These are phyloP conservation scores for Oryza nivara DNA, from an alignment of 176 grass and related monocot species.

Conservation along the genomic window DNA sequence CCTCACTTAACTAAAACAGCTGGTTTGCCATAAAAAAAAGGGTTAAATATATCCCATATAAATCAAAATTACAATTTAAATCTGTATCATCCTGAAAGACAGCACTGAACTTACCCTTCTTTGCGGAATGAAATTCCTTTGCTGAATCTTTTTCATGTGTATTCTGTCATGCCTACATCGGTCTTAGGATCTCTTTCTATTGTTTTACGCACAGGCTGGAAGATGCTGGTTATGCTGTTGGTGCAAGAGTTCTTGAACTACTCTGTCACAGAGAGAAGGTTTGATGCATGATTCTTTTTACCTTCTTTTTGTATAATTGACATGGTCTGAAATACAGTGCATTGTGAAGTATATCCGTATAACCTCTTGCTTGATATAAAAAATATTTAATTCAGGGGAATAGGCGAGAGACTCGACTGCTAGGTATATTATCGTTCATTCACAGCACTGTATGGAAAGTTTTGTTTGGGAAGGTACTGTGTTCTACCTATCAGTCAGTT, in stretches of 20 bases:
- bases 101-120: background rate
- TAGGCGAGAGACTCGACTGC: slow-evolving; percentile 82
- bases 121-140: slow-evolving; percentile 15
- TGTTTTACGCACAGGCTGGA: slow-evolving; percentile 63
- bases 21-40: slow-evolving; percentile 29
- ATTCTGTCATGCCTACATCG: background rate
- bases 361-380: slow-evolving; percentile 9
- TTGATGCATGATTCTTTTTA: background rate
- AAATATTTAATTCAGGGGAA: slow-evolving; percentile 74
- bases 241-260: slow-evolving; percentile 95
- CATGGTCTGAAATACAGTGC: background rate
- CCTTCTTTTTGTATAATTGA: background rate
- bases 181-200: slow-evolving; percentile 26
- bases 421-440: slow-evolving; percentile 92
- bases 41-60: background rate
- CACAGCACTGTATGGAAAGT: slow-evolving; percentile 99
- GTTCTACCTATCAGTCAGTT: slow-evolving; percentile 26
- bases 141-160: slow-evolving; percentile 25
- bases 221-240: slow-evolving; percentile 96
- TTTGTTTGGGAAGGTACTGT: slow-evolving; percentile 94
- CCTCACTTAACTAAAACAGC: slow-evolving; percentile 4
- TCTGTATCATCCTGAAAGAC: background rate
- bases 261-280: slow-evolving; percentile 97
- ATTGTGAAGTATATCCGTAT: background rate
- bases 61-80: background rate